phyloP scores from a whole-genome alignment of 2,329 filamentous ascomycete species.

The Bertia moriformis region DNA sequence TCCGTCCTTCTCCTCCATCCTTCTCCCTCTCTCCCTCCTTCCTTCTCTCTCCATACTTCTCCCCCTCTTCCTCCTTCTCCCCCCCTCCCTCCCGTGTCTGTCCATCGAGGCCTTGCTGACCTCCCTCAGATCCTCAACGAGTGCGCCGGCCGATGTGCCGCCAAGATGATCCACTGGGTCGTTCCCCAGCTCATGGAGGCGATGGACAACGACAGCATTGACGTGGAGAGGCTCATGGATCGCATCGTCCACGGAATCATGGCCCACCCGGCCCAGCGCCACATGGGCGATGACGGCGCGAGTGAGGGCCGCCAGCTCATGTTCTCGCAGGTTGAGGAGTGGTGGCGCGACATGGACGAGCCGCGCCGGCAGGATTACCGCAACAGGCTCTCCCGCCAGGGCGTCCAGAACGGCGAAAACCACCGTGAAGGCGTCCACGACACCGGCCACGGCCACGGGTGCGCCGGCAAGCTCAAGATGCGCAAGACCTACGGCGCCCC shows the following conservation, averaged over 20 bases:
- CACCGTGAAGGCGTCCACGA: conserved; percentile 78
- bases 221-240: conserved; percentile 56
- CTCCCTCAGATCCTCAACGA: conserved; percentile 79
- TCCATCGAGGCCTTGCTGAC: conserved; percentile 3
- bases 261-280: conserved; percentile 72
- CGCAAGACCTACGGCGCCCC: conserved; percentile 44
- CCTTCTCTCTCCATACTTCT: too few species aligned
- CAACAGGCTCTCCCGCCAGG: conserved; percentile 60
- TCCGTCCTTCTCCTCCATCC: too few species aligned
- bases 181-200: conserved; percentile 79
- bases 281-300: conserved; percentile 55
- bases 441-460: conserved; percentile 73
- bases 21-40: too few species aligned
- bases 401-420: conserved; percentile 65
- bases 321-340: conserved; percentile 67
- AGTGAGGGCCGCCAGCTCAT: conserved; percentile 60
- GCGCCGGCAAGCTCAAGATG: conserved; percentile 64
- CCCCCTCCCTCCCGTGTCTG: conserved; percentile 3
- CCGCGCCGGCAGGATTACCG: conserved; percentile 53
- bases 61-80: not conserved
- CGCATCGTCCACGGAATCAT: conserved; percentile 72
- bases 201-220: conserved; percentile 65
- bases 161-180: conserved; percentile 66
- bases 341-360: conserved; percentile 62
- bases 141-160: conserved; percentile 69